Evolutionary conservation across 2,329 filamentous ascomycete genomes (phyloP).

Genomic region (Aspergillus hiratsukae): DNA sequence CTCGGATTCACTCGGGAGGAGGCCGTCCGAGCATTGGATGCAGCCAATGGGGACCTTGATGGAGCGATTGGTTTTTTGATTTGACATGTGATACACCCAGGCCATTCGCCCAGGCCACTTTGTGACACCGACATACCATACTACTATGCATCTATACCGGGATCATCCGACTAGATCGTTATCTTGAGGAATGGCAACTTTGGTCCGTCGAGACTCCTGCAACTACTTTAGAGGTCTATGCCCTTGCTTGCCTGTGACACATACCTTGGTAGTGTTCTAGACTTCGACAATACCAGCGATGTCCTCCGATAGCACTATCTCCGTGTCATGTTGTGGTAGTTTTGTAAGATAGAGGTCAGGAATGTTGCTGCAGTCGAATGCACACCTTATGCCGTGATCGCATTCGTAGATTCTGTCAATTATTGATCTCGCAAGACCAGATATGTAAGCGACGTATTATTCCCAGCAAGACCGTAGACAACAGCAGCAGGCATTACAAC

Average conservation of each 20-base stretch:
- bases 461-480: too few species aligned
- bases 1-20: constrained; percentile 73
- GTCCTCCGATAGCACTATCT: too few species aligned
- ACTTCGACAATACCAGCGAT: too few species aligned
- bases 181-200: too few species aligned
- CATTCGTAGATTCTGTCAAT: too few species aligned
- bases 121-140: not conserved
- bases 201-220: not conserved
- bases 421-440: too few species aligned
- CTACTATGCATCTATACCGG: not conserved
- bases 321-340: too few species aligned
- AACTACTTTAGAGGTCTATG: not conserved
- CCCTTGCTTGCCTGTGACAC: not conserved
- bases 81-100: constrained; percentile 16
- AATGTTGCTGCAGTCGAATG: too few species aligned
- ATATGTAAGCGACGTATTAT: too few species aligned
- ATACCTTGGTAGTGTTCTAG: not conserved
- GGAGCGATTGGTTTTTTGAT: constrained; percentile 79
- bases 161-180: not conserved
- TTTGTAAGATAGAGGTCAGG: too few species aligned
- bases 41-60: constrained; percentile 80
- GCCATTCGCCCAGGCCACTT: not conserved
- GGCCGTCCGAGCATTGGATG: constrained; percentile 75
- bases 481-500: too few species aligned
- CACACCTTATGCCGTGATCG: too few species aligned